Conservation (phyloP, 1,284 basidiomycete genomes). For the Trichosporon coremiiforme region DNA sequence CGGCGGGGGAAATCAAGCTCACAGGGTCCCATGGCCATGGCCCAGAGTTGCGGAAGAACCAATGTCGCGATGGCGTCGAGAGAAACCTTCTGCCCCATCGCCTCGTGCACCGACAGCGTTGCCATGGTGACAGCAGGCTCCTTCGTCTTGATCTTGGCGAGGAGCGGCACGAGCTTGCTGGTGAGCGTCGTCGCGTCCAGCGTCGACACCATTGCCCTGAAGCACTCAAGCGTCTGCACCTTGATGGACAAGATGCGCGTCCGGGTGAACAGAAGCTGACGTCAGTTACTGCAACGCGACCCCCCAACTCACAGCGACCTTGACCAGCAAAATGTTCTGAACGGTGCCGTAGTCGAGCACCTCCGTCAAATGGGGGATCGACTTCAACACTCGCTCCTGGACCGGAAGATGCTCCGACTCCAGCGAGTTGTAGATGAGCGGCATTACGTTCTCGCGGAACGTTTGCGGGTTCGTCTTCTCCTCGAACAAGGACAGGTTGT, state of each 20-base stretch:
- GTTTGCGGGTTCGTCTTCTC: slow-evolving; percentile 82
- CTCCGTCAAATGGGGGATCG: slow-evolving; percentile 85
- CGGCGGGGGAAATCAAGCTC: slow-evolving; percentile 48
- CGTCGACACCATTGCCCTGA: slow-evolving; percentile 88
- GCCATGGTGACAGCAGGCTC: slow-evolving; percentile 94
- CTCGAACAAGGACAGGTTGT: slow-evolving; percentile 84
- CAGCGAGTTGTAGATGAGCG: slow-evolving; percentile 92
- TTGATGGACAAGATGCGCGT: slow-evolving; percentile 84
- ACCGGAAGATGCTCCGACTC: slow-evolving; percentile 88
- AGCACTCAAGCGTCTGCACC: slow-evolving; percentile 83
- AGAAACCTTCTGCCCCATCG: slow-evolving; percentile 93
- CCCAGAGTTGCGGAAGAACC: slow-evolving; percentile 90
- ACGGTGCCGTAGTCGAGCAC: slow-evolving; percentile 91
- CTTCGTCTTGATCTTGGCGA: slow-evolving; percentile 93
- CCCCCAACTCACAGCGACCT: slow-evolving; percentile 70
- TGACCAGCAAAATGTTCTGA: slow-evolving; percentile 79
- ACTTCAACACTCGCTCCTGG: slow-evolving; percentile 85
- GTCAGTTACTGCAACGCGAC: slow-evolving; percentile 16
- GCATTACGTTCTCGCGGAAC: slow-evolving; percentile 91
- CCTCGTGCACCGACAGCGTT: slow-evolving; percentile 90
- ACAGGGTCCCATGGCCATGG: slow-evolving; percentile 95
- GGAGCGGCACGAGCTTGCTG: slow-evolving; percentile 88
- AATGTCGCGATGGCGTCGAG: slow-evolving; percentile 91
- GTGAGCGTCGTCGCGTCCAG: slow-evolving; percentile 90
- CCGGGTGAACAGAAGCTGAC: slow-evolving; percentile 81